Evolutionary conservation across 2,329 filamentous ascomycete genomes (phyloP), one percentile per base, ranked within the genome.

Genomic region (Diaporthe sp.): DNA sequence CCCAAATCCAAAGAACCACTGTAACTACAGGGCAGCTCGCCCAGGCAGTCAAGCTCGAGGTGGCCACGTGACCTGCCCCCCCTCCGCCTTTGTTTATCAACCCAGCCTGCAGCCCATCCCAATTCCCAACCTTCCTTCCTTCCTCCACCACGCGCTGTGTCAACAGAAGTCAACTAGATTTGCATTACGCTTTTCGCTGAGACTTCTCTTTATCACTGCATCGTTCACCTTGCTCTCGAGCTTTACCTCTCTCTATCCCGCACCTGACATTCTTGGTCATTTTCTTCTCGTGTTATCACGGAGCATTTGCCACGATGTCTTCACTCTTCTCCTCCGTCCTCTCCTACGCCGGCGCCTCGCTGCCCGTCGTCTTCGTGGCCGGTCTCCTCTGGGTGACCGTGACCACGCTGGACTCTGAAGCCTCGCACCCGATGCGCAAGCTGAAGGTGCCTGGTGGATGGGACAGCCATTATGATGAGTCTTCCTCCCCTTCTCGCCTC

Each of bases 181-280:
- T 72, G 69, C 69, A 42, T 64, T 54, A 42, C n/a, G 69, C 69
- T 72, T 15, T 54, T 72, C 69, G 57, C 57, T 64, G 47, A 72
- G 69, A 72, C 69, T 22, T 64, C 45, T 67, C 64, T 72, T 61
- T 17, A 50, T 50, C 69, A 64, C 57, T 54, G 57, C 69, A 64
- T 52, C 57, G 57, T 52, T 33, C 28, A 42, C n/a, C n/a, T 33
- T 67, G 69, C 69, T 71, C 40, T 71, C 40, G 68, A 50, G 68
- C 55, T 47, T 45, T 38, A 28, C 8, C 38, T 30, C 69, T 61
- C 55, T 15, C 30, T 40, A n/a, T 42, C 55, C 17, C 25, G 30
- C 55, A 57, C 55, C 42, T 47, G 28, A 52, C 55, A 30, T 30
- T 61, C 55, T 28, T 30, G 19, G 15, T 52, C 55, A 40, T 35